Evolutionary conservation across 1,139 yeast genomes (phyloP), one percentile per base, ranked within the genome.

Genomic region (Saccharomyces hybrid): DNA sequence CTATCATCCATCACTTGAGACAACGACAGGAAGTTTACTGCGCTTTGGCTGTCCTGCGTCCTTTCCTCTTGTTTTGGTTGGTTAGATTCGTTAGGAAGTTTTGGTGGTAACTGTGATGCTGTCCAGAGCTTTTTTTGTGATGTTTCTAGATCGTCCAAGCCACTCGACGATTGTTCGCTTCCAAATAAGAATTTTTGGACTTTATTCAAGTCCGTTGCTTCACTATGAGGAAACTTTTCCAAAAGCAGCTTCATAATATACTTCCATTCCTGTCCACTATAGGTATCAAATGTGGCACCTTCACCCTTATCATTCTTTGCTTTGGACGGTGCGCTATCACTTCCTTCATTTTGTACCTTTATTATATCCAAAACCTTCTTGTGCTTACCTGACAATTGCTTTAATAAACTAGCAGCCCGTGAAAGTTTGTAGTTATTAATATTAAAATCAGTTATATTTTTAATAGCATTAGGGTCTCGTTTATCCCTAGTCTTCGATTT

Each of bases 221-320:
- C 57, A 25, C 59, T 58, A 14, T 60, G 59, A 3, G 69, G 68
- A 48, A 66, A 61, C 14, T 57, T 57, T 8, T 59, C 55, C 26
- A 56, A 34, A 6, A 67, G 52, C 31, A 57, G 50, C 11, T 38
- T 46, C 13, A 57, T 56, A 16, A 65, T 63, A 20, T 51, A 44
- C 11, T 54, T 50, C 71, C 71, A 68, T 52, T 68, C 71, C 41
- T 59, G 57, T n/a, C 60, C 59, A 49, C 63, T 63, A 55, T 65
- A 68, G 13, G 42, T 34, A 14, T 34, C 42, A 34, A 34, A 34
- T 3, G 5, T 34, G 9, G 23, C 42, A 14, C 9, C 11, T 34
- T 7, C 42, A 34, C 42, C 42, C 20, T 34, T 34, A 7, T 8
- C 20, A 14, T 14, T 34, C 20, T 14, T 14, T 34, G 42, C 23